A percentile compares a stretch with the other conserved stretches of the same genome.
phyloP scores from a whole-genome alignment of 2,329 filamentous ascomycete species.

The Calonectria honghensis region DNA sequence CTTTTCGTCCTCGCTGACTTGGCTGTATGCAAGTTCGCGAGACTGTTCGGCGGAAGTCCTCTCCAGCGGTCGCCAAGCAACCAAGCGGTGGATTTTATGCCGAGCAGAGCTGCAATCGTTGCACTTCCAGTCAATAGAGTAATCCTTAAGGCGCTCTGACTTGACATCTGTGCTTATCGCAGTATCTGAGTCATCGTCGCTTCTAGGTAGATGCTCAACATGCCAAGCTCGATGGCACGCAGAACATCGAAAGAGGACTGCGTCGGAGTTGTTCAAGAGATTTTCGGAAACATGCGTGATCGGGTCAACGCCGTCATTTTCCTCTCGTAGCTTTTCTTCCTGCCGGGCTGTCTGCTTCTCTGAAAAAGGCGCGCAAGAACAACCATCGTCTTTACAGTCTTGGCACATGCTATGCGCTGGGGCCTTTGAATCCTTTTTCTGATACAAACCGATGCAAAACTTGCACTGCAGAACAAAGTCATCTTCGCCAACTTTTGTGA shows the following conservation, averaged over 20 bases:
- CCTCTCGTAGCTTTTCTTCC: slow-evolving; percentile 87
- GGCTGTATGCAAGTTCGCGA: slow-evolving; percentile 59
- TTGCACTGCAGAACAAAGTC: slow-evolving; percentile 93
- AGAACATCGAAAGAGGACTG: slow-evolving; percentile 88
- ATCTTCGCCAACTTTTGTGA: slow-evolving; percentile 86
- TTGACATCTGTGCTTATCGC: slow-evolving; percentile 57
- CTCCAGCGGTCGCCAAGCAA: slow-evolving; percentile 88
- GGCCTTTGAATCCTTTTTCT: slow-evolving; percentile 80
- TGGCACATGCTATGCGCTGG: slow-evolving; percentile 85
- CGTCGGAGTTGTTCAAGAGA: slow-evolving; percentile 84
- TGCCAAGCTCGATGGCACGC: slow-evolving; percentile 88
- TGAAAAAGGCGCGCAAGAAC: slow-evolving; percentile 85
- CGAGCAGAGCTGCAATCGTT: slow-evolving; percentile 81
- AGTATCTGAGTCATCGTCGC: slow-evolving; percentile 53
- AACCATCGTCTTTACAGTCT: slow-evolving; percentile 78
- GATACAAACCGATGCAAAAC: slow-evolving; percentile 83
- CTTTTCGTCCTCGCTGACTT: slow-evolving; percentile 79
- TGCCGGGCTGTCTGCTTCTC: slow-evolving; percentile 82
- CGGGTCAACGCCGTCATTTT: slow-evolving; percentile 88
- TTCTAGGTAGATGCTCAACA: slow-evolving; percentile 84
- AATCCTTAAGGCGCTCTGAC: slow-evolving; percentile 80
- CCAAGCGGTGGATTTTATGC: slow-evolving; percentile 83
- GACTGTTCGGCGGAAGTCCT: slow-evolving; percentile 27
- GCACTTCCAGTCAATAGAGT: slow-evolving; percentile 85
- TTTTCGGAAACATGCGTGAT: slow-evolving; percentile 76